phyloP scores from a whole-genome alignment of 2,329 filamentous ascomycete species.

The Colletotrichum karsti region DNA sequence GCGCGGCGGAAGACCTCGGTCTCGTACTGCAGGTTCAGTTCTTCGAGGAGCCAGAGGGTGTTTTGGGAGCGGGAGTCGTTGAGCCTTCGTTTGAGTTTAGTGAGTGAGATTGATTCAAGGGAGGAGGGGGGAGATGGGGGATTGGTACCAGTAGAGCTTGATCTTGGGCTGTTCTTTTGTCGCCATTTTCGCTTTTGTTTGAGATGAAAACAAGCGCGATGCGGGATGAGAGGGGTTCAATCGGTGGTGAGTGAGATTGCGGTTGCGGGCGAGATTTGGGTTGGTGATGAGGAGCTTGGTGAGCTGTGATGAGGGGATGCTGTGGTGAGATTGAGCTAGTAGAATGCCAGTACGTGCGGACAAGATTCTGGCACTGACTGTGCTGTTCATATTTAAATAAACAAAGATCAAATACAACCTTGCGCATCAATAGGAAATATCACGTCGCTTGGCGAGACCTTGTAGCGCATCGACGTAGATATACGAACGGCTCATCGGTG shows the following conservation, averaged over 20 bases:
- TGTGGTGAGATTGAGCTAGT: neutral
- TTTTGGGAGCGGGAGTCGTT: slow-evolving; percentile 84
- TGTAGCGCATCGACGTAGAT: neutral
- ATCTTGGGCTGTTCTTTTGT: slow-evolving; percentile 57
- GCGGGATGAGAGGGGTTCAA: neutral
- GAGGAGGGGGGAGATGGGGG: neutral
- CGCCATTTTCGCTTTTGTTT: neutral
- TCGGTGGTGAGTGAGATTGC: neutral
- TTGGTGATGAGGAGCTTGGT: neutral
- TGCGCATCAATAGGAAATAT: too few relatives aligned
- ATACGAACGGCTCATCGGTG: neutral
- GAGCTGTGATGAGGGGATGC: neutral
- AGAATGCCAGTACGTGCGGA: neutral
- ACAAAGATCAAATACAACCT: too few relatives aligned
- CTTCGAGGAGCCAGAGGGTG: slow-evolving; percentile 86
- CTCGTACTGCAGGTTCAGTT: slow-evolving; percentile 81
- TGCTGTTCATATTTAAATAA: too few relatives aligned
- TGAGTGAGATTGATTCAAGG: neutral
- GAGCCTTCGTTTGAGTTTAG: slow-evolving; percentile 66
- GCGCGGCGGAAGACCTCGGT: slow-evolving; percentile 80
- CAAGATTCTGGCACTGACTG: neutral
- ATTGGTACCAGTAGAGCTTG: slow-evolving; percentile 68
- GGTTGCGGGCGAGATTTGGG: neutral
- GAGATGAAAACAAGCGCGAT: neutral
- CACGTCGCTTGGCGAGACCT: neutral